Base-by-base conservation (phyloP, 805 yeast genomes). In the Millerozyma acaciae region DNA sequence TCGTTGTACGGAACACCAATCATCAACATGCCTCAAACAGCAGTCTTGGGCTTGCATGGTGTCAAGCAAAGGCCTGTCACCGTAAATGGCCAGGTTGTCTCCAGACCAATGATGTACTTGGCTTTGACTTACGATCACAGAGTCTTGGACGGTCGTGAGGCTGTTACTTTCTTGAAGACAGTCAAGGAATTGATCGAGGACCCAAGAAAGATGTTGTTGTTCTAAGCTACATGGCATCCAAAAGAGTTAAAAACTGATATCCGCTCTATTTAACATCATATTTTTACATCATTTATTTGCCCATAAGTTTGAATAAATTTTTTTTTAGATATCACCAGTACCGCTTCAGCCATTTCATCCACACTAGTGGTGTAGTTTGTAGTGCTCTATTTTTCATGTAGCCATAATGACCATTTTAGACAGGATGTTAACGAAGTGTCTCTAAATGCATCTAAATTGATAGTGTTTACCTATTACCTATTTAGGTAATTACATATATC, bases 101-200 rank as follows among this genome's bases (percentile, higher is more conserved):
- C 90, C 28, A 84, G 97, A 75, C 98, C 98, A 62, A 90, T 93
- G 97, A 93, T 93, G 98, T 93, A 93, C 77, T 70, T 93, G 55
- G 98, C 98, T 34, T 81, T 93, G 64, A 90, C 98, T 38, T 93
- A 93, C 65, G 98, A 93, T 62, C 98, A 93, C 73, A 84, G 98
- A 74, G 80, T 93, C 59, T 73, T 93, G 59, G 98, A 93, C 60
- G 98, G 98, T 51, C 86, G 97, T 70, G 98, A 93, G 72, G 97
- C 97, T 37, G 98, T 93, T 43, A 85, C 90, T 40, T 93, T 90
- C 86, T 77, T 93, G 69, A 89, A 80, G 74, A 86, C 95, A 21
- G 81, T 93, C 45, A 93, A 93, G 76, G 98, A 93, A 71, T 78
- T 85, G 66, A 86, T 93, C 50, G 97, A 93, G 74, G 98, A 93